These are phyloP conservation scores for Parasitella parasitica DNA, from an alignment of 371 early-diverging fungal species.

Conservation along the genomic window DNA sequence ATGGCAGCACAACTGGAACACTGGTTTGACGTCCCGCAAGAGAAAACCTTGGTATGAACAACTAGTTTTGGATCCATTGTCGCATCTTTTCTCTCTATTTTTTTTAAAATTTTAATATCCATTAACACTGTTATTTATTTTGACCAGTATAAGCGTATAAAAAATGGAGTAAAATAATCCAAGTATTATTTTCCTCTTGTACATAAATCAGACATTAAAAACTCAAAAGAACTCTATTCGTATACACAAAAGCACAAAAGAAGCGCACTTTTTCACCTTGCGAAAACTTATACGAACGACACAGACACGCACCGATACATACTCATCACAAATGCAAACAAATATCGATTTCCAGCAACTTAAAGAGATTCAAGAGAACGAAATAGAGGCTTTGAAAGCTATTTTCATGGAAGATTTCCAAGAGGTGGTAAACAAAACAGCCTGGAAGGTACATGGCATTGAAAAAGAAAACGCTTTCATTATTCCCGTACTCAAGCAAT, in stretches of 20 bases:
- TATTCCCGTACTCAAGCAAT: background rate
- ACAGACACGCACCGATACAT: background rate
- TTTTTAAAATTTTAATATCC: no score
- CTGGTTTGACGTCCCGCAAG: no score
- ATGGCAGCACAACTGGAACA: no score
- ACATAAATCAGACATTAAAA: background rate
- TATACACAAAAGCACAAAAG: no score
- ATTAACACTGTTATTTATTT: no score
- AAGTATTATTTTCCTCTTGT: background rate
- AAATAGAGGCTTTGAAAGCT: constrained; percentile 72
- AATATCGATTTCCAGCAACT: constrained; percentile 54
- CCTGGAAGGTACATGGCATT: constrained; percentile 64
- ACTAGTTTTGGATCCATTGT: no score
- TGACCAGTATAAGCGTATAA: background rate
- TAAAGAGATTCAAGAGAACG: constrained; percentile 71
- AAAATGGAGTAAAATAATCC: background rate
- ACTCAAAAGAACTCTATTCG: background rate
- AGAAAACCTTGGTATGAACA: no score
- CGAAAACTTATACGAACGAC: background rate
- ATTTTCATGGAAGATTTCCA: constrained; percentile 75
- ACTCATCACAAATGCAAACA: constrained; percentile 3
- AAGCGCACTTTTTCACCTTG: no score
- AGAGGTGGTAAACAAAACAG: constrained; percentile 58
- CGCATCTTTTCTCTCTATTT: no score
- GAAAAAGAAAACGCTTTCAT: background rate